Base-by-base conservation (phyloP, 2,329 filamentous ascomycete genomes). In the Colletotrichum aenigma region DNA sequence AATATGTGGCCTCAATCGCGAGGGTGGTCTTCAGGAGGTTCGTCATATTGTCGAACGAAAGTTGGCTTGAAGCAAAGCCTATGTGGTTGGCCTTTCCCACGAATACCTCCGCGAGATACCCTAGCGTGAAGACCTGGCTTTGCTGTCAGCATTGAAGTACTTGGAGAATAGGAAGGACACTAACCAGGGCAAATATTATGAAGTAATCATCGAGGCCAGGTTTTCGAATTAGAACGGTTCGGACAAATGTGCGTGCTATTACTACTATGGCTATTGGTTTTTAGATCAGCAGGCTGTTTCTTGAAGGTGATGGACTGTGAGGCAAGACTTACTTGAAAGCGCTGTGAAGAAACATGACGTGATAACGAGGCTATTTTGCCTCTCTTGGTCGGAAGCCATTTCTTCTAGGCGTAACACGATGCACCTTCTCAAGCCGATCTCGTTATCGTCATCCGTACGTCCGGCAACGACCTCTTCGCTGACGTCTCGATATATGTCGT, bases 1-100 rank as follows among this genome's bases (percentile, higher is more conserved):
- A 87, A 76, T 88, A 89, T 26, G 85, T 82, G 55, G 86, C 77
- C 38, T 87, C 83, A 3, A 87, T 83, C 6, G 82, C 84, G 7
- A 86, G 76, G 0, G 81, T 84, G 0, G 79, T 79, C 79, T 84
- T 79, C n/a, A 79, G 65, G 8, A 80, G 38, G 26, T 69, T 78
- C 24, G 70, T 55, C 76, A 79, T 79, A 36, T 79, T 80, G 18
- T 77, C 74, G 18, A 70, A 6, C 4, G 77, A 76, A 4, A 80
- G 76, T 6, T 77, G 21, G 16, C 43, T 65, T 74, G 43, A 52
- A 13, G 76, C 68, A 67, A 79, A 77, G 8, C 79, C 79, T n/a
- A 79, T 77, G 55, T 77, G 71, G 38, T 80, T 78, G 15, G 76
- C 77, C 28, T 73, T 78, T 26, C 61, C 74, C 12, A 78, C 55